Conservation (phyloP, 306 rosid genomes). For the apple (Malus domestica) region ASM211411v1 NC_041792.1:31586407-31586906, state of each 20-base stretch:
- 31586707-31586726: slow-evolving; percentile 43
- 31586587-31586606: slow-evolving; percentile 62
- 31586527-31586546: slow-evolving; percentile 45
- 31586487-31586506: slow-evolving; percentile 51
- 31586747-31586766: slow-evolving; percentile 54
- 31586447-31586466: slow-evolving; percentile 25
- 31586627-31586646: slow-evolving; percentile 71
- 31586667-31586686: slow-evolving; percentile 32
- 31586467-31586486: slow-evolving; percentile 46
- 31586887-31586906: slow-evolving; percentile 66
- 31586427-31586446: slow-evolving; percentile 22
- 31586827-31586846: slow-evolving; percentile 54
- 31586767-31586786: slow-evolving; percentile 35
- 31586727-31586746: slow-evolving; percentile 70
- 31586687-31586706: slow-evolving; percentile 52
- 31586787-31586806: slow-evolving; percentile 44
- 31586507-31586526: slow-evolving; percentile 32
- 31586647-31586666: slow-evolving; percentile 62
- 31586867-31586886: slow-evolving; percentile 63
- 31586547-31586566: slow-evolving; percentile 64
- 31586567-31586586: slow-evolving; percentile 63
- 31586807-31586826: slow-evolving; percentile 76
- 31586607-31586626: slow-evolving; percentile 52
- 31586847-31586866: slow-evolving; percentile 73
- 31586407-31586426: not conserved